Evolutionary conservation across 2,329 filamentous ascomycete genomes (phyloP), one percentile per base, ranked within the genome.

Genomic region (Colletotrichum sp.): DNA sequence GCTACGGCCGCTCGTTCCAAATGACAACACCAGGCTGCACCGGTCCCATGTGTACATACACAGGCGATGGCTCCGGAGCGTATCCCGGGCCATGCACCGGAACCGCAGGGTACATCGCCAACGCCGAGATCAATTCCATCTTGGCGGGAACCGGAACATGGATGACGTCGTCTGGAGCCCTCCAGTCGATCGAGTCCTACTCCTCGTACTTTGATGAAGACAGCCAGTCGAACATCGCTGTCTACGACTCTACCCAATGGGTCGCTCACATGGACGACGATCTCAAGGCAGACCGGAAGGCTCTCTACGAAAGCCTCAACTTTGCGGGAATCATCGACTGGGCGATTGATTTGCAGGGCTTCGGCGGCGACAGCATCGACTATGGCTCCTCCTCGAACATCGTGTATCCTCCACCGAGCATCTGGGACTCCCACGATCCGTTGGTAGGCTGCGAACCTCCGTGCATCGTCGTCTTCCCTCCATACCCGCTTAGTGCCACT

Each of bases 1-100:
- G 80, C 68, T 86, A 84, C 36, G 83, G 82, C 0, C 76, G 84
- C 3, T 79, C 79, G 3, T 86, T 85, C 77, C 71, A 82, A 18
- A 86, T 86, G 84, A 69, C 79, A 0, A 63, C 79, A 4, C 32
- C 78, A 0, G 78, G 79, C n/a, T 86, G 83, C 73, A 79, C 67
- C 0, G 80, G 80, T 0, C 79, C 79, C 10, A 62, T 65, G 9
- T 85, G 83, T 26, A 77, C 62, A 0, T 85, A 79, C 49, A 78
- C 77, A 0, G 83, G 83, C 8, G 55, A 76, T 1, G 28, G 57
- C 4, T 32, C 55, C 10, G 55, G 74, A 0, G 84, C 82, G 0
- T 57, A 69, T 4, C 82, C 82, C 1, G 59, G 57, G 7, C 59
- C 59, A 3, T 85, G 82, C 73, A 85, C 83, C 1, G 72, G 72